Base-by-base conservation (phyloP, 495 filamentous ascomycete species). In the Xylona heveae region DNA sequence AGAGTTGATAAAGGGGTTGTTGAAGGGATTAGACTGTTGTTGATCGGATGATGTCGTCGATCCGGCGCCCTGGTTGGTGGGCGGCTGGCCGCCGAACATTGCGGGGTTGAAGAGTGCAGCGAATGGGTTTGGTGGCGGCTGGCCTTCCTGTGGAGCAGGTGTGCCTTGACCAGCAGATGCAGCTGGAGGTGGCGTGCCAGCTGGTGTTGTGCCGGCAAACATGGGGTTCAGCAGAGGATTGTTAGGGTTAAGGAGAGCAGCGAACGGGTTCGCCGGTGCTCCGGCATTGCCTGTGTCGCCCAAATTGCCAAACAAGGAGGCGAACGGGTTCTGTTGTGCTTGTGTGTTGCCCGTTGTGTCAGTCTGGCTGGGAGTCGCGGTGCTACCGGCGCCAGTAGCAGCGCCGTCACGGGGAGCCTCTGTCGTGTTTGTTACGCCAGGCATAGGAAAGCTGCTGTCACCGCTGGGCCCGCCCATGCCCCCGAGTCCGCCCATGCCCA, bases 361-460 rank as follows among this genome's bases (percentile, higher is more conserved):
- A 31, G 31, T 36, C 44, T 64, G 51, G 26, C 41, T 40, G 18
- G 52, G 43, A 10, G 44, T 56, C 17, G 48, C 45, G 19, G 49
- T 42, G 38, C 52, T 45, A 32, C 47, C 41, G 18, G 44, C 37
- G 14, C 42, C 43, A 7, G 45, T 33, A 28, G 39, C 15, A 13
- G 41, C 31, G 22, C 39, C 43, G n/a, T 13, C 40, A 30, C 44
- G 36, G 15, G 44, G 20, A 3, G 45, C 23, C 17, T 51, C 51
- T 19, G 50, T 63, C 8, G 66, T 85, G 52, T 90, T 80, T 14
- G 81, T 90, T 12, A 72, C 69, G 2, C 84, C 90, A 7, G 90
- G 88, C 20, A 81, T 83, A 4, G 90, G 83, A 45, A 97, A 93
- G 12, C 71, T 62, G 32, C 47, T 42, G 16, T 46, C 52, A 31